Evolutionary conservation across 2,329 filamentous ascomycete species (phyloP).

Genomic region (Pestalotiopsis sp.): DNA sequence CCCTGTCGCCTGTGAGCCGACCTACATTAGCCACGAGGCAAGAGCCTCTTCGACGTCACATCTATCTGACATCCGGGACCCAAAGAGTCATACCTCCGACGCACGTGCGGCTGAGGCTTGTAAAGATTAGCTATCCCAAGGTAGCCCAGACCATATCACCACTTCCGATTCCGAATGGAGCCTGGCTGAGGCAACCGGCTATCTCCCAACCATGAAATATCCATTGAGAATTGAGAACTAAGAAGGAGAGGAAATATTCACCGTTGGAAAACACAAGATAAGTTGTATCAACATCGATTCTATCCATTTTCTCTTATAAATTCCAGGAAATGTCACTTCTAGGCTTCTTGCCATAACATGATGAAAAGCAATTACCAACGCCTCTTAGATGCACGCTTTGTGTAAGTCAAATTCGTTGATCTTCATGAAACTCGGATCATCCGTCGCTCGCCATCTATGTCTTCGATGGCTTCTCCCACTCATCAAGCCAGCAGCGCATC

Average conservation of each 20-base stretch:
- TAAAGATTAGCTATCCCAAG: neutral
- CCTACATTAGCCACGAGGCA: neutral
- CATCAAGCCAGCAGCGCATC: conserved; percentile 19
- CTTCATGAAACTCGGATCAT: neutral
- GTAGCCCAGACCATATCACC: neutral
- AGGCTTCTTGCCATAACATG: neutral
- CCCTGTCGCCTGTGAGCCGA: neutral
- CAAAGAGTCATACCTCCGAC: neutral
- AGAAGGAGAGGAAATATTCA: neutral
- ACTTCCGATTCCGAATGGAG: neutral
- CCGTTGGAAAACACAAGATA: neutral
- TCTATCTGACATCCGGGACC: neutral
- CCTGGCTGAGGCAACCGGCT: neutral
- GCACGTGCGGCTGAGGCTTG: neutral
- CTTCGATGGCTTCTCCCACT: conserved; percentile 13
- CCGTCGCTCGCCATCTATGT: neutral
- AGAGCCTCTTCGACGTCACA: conserved; percentile 4
- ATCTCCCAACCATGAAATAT: neutral
- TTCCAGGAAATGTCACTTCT: neutral
- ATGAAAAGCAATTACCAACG: neutral
- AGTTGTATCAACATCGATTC: neutral
- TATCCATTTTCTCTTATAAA: neutral
- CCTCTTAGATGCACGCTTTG: neutral
- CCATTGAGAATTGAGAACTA: neutral
- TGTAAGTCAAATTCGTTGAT: neutral